Evolutionary conservation across 2,329 filamentous ascomycete genomes (phyloP), one percentile per base, ranked within the genome.

Genomic region (Pseudocercospora ulei): DNA sequence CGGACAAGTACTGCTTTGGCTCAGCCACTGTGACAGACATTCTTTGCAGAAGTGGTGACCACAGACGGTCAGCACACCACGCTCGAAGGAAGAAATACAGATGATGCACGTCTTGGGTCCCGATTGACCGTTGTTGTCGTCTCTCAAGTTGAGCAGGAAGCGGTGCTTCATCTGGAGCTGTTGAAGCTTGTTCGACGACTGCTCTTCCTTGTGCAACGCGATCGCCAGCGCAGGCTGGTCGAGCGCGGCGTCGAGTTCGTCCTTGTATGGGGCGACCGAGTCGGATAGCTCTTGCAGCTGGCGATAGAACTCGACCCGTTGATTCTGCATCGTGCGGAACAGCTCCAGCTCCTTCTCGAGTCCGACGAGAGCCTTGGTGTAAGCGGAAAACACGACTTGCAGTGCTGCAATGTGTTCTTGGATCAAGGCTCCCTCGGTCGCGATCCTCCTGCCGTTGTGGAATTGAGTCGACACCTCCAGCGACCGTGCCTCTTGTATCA

Each of bases 201-300:
- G 61, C 2, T 71, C 59, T 55, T 80, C 77, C 25, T 63, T 57
- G 8, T 63, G 50, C 2, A 62, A 50, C 5, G 66, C 62, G 1
- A 57, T 52, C 5, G 58, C 50, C 23, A 69, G 67, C 12, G 75
- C 63, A 4, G 51, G 53, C 7, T 65, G 58, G 27, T 81, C 71
- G 7, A 79, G 65, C 2, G 66, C 67, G 7, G 73, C 66, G 13
- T 78, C 70, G 13, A 73, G 63, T 35, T 69, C 67, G 7, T 80
- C 78, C 40, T 85, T 78, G 39, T 82, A 82, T 1, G 81, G 78
- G 3, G 75, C 72, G 0, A 96, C 84, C 11, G 76, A 83, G 56
- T 96, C 88, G 0, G 87, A 95, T n/a, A 96, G 77, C 16, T 76
- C 73, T 56, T 96, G 90, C 7, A 96, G 69, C 55, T 95, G 86